Conservation (phyloP, 1,284 basidiomycete species). For the Xerocomus amazonicus region DNA sequence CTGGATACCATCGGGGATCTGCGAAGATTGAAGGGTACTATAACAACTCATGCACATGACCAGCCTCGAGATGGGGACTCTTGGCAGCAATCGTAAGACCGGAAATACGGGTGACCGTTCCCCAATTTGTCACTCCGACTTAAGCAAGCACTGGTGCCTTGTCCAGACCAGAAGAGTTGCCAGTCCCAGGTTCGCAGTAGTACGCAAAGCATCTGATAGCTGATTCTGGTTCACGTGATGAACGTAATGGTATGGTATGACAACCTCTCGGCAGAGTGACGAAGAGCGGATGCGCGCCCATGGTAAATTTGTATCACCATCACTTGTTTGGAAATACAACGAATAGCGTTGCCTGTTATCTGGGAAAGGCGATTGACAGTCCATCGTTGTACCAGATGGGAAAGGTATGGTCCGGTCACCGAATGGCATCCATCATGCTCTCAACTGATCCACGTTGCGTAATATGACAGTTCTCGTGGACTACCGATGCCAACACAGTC, state of each 20-base stretch:
- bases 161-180: neutral
- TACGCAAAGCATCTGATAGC: neutral
- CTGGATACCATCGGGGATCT: conserved; percentile 9
- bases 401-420: conserved; percentile 5
- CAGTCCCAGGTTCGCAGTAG: conserved; percentile 3
- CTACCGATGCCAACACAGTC: conserved; percentile 6
- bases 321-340: conserved; percentile 14
- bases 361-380: conserved; percentile 11
- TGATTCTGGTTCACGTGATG: neutral
- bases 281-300: too few relatives aligned
- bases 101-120: neutral
- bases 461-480: conserved; percentile 1
- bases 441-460: conserved; percentile 10
- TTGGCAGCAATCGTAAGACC: neutral
- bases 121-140: neutral
- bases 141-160: neutral
- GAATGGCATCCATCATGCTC: conserved; percentile 5
- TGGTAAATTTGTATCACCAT: neutral
- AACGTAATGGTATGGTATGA: conserved; percentile 6
- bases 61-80: neutral
- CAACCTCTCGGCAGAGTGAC: neutral
- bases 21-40: conserved; percentile 6
- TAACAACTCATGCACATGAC: conserved; percentile 5
- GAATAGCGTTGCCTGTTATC: neutral
- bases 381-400: conserved; percentile 11